Base-by-base conservation (phyloP, 441 rosid species). In the Daphne laureola region DNA sequence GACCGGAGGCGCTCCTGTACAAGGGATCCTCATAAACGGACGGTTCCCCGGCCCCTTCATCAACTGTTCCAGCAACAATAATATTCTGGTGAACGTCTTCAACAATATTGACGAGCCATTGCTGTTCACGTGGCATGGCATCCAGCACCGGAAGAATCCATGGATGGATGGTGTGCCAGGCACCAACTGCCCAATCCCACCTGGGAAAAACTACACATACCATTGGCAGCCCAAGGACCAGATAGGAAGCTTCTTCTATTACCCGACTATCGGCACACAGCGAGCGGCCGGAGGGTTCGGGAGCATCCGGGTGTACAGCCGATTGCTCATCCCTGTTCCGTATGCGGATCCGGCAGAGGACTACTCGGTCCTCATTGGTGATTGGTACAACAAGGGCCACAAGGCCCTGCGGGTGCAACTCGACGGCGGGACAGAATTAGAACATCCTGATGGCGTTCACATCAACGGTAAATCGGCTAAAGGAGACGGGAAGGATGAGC, bases 151-250 rank as follows among this genome's bases (percentile, higher is more conserved):
- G 68, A 86, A 83, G 62, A 79, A 81, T 53, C 78, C 79, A 0
- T 86, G 86, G 91, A 80, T 73, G 51, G 95, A 86, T 50, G 95
- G 95, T 3, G 57, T 73, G 4, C 63, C 54, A 0, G 95, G 87
- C 8, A 81, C 92, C 3, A 79, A 71, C 64, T 87, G 89, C 64
- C 89, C 92, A 0, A 86, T 83, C 58, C 52, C 31, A 5, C 78
- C 88, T 0, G 84, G 86, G 16, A 59, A 62, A 12, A 87, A 84
- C 71, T 72, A 11, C 68, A 84, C 95, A 3, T 84, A 79, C 63
- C 72, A 64, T 23, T 81, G 83, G 66, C 95, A 86, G 59, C 86
- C 80, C 7, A 83, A 83, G 70, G 95, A 86, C 47, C 95, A 87
- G 54, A 87, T 87, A 12, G 95, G 92, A 12, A 87, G 89, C 70